Base-by-base conservation (phyloP, 768 basidiomycete species). In the Dendrothele bispora region DNA sequence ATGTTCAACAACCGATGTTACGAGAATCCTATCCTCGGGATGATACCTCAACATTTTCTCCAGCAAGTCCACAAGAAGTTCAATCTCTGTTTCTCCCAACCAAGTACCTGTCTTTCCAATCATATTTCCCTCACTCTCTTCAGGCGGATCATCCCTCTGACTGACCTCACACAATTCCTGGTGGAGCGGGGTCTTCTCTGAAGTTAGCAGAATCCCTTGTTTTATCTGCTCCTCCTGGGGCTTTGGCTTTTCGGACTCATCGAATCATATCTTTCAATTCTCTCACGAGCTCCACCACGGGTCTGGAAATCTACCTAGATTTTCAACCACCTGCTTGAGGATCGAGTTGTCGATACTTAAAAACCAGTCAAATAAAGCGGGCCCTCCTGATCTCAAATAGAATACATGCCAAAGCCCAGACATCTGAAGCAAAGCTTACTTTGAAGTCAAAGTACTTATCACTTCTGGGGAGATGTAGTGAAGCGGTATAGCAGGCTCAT, bases 1-100 rank as follows among this genome's bases (percentile, higher is more conserved):
- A 61, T 68, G 70, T 21, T 26, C 35, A 26, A 71, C 42, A 30
- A 75, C 67, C 20, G 72, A 65, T 12, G 46, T 35, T 46, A 71
- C 69, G 2, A 30, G 11, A 49, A 73, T 67, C 52, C 74, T 71
- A 32, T 72, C 72, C 62, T 72, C 59, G n/a, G 70, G 73, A n/a
- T 39, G 42, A 60, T 71, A 72, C 39, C 53, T 57, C 54, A 74
- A 54, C 66, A 72, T 72, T 56, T 67, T 72, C 52, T 54, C 61
- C 50, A 74, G 56, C 14, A 75, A 57, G 61, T 72, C 66, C n/a
- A 27, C 61, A 47, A 75, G 55, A 14, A 73, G 53, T 10, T 62
- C 57, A 35, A 70, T 54, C 49, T 72, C 71, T 18, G 44, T 57
- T 46, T 65, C 61, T 22, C 46, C 30, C 46, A 70, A 43, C 39